Evolutionary conservation across 495 filamentous ascomycete genomes (phyloP), one percentile per base, ranked within the genome.

Genomic region (Penicillium bovifimosum): DNA sequence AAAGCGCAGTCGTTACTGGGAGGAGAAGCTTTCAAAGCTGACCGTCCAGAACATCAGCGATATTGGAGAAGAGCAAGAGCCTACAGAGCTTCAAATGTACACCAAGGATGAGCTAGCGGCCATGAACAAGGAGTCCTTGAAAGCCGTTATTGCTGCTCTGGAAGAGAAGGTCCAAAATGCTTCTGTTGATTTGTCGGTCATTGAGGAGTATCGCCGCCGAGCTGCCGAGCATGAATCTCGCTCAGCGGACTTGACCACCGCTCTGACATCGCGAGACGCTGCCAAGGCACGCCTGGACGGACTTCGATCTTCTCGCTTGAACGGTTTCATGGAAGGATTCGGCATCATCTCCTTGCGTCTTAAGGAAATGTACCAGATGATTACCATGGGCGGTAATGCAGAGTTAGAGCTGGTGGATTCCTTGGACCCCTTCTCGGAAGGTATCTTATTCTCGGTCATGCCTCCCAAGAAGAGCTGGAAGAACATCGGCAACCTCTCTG

Each of bases 291-390:
- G 88, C 0, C 86, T 91, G 51, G 92, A 97, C 62, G 90, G 96
- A 39, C 83, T 97, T 41, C 86, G 93, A 6, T 88, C 88, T 4
- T 77, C 92, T 27, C 86, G 93, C 5, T 74, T 97, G 8, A 92
- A 96, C 55, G 93, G 93, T 43, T 98, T 98, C 80, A 97, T 97
- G 92, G 90, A 92, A 70, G 93, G 95, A 24, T 97, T 97, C 73
- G 85, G 85, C 65, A 85, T 80, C 48, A 98, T 98, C 65, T 96
- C 91, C n/a, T 74, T 96, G 17, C 86, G 92, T 2, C 76, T 98
- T 47, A 98, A 98, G 75, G 93, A 98, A 69, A 98, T 98, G 93
- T 98, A 98, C 73, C 93, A 97, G 70, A 96, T 98, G 93, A 98
- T 98, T 70, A 98, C 93, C 26, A 98, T 98, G 93, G 93, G 93